Evolutionary conservation across 108 stramenopile species (phyloP).

Genomic region (Stephanodiscus minutulus): DNA sequence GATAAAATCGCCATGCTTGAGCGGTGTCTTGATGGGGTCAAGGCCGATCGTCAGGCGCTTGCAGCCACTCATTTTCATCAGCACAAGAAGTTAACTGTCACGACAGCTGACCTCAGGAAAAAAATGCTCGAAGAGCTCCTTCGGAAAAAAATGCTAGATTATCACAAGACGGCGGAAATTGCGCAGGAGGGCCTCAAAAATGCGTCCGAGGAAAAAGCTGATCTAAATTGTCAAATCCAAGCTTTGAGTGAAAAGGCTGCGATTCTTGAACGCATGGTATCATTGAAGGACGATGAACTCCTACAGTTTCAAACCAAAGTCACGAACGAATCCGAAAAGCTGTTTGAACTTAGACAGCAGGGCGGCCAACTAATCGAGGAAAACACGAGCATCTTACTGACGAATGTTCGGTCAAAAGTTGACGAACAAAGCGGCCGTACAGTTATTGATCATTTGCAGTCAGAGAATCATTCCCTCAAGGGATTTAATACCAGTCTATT

Average conservation of each 20-base stretch:
- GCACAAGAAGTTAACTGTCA: slow-evolving; percentile 8
- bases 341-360: no score
- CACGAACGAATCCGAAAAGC: no score
- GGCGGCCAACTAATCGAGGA: no score
- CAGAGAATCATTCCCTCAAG: slow-evolving; percentile 8
- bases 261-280: no score
- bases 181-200: no score
- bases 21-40: slow-evolving; percentile 16
- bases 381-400: no score
- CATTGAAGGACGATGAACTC: no score
- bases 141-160: not conserved
- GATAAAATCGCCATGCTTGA: slow-evolving; percentile 15
- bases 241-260: no score
- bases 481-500: not conserved
- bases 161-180: no score
- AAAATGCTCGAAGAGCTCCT: not conserved
- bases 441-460: slow-evolving; percentile 9
- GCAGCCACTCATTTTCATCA: not conserved
- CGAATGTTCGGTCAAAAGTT: not conserved
- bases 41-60: slow-evolving; percentile 11
- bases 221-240: no score
- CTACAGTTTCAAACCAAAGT: no score
- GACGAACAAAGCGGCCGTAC: not conserved
- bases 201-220: no score
- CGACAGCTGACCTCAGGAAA: slow-evolving; percentile 5